phyloP scores from a whole-genome alignment of 345 rosid genomes.

The Dipteronia dyeriana region DNA sequence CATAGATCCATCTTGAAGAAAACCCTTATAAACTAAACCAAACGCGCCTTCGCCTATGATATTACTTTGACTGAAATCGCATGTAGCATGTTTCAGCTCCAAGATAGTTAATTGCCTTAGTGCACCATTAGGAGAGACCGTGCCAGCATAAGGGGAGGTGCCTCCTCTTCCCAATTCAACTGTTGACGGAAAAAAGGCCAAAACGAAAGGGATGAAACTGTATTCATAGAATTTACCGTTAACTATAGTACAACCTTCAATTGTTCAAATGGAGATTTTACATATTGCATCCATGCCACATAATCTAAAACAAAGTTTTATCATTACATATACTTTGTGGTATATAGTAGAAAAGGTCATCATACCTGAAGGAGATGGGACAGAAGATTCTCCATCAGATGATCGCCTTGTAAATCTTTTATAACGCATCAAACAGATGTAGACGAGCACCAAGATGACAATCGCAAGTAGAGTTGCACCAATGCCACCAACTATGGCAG shows the following conservation, averaged over 20 bases:
- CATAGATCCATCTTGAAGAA: constrained; percentile 50
- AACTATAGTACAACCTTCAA: neutral
- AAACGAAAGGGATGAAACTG: neutral
- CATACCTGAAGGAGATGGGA: constrained; percentile 39
- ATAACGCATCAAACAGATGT: constrained; percentile 45
- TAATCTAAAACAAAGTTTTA: neutral
- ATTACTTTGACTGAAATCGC: constrained; percentile 40
- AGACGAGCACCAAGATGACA: constrained; percentile 32
- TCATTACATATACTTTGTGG: neutral
- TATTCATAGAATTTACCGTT: neutral
- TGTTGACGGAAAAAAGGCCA: constrained; percentile 18
- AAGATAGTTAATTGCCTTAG: constrained; percentile 31
- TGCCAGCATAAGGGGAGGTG: constrained; percentile 23
- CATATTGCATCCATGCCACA: neutral
- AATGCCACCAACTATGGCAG: constrained; percentile 40
- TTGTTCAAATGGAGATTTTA: neutral
- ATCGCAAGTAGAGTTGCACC: constrained; percentile 43
- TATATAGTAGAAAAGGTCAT: neutral
- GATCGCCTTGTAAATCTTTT: constrained; percentile 29
- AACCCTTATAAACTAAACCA: constrained; percentile 45
- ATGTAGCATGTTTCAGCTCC: constrained; percentile 50
- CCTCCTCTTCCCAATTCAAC: constrained; percentile 33
- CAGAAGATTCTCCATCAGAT: constrained; percentile 39
- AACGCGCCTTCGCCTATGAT: constrained; percentile 49
- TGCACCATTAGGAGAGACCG: constrained; percentile 19